Evolutionary conservation across 2,329 filamentous ascomycete species (phyloP).

Genomic region (Byssoonygena ceratinophila): DNA sequence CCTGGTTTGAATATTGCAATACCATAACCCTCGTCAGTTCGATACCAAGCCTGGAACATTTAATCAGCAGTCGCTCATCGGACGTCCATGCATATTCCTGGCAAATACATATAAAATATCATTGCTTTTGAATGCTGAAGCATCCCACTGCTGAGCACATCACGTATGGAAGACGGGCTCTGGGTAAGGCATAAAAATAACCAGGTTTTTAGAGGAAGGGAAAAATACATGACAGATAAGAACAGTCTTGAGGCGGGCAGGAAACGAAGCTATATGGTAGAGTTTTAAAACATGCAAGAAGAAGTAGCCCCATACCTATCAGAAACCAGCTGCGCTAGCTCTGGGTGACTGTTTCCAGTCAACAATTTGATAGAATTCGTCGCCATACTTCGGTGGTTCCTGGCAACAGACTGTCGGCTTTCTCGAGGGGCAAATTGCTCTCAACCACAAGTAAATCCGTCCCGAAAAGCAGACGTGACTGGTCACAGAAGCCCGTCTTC

Average conservation of each 20-base stretch:
- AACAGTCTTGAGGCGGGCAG: background rate
- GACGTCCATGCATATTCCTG: no score
- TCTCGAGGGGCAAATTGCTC: background rate
- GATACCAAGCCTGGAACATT: conserved; percentile 47
- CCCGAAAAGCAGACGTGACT: background rate
- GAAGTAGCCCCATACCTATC: conserved; percentile 43
- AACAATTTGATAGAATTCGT: conserved; percentile 65
- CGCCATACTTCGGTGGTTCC: conserved; percentile 42
- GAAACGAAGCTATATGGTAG: background rate
- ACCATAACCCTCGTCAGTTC: conserved; percentile 60
- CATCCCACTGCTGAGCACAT: background rate
- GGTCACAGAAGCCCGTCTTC: background rate
- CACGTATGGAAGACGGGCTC: background rate
- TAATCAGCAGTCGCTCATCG: conserved; percentile 8
- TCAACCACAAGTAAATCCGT: background rate
- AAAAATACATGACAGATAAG: no score
- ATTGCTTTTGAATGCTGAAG: background rate
- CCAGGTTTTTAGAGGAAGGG: no score
- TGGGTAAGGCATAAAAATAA: no score
- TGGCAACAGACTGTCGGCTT: background rate
- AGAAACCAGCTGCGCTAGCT: conserved; percentile 59
- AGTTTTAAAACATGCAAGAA: background rate
- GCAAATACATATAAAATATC: no score
- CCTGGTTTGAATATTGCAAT: conserved; percentile 55
- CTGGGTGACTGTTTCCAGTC: conserved; percentile 64